Base-by-base conservation (phyloP, 768 basidiomycete genomes). In the Boletus speciosus region DNA sequence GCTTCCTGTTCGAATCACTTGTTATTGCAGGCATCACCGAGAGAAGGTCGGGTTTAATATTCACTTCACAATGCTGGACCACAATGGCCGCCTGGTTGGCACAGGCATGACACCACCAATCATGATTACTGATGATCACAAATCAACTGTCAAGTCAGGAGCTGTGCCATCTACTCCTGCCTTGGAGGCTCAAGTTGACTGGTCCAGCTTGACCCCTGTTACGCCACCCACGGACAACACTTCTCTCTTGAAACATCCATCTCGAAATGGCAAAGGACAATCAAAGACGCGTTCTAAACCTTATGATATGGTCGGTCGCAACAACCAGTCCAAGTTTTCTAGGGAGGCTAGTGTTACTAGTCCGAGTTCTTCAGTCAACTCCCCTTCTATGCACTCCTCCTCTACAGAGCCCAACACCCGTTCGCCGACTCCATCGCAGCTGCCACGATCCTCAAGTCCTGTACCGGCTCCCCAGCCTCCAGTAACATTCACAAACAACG, bases 121-220 rank as follows among this genome's bases (percentile, higher is more conserved):
- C 61, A 95, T 98, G 86, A 98, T 98, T 61, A 99, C 96, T 2
- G 97, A 99, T 74, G 97, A 99, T 71, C 97, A 99, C 75, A 99
- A 99, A 74, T 93, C 91, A 29, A 81, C 75, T 4, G 61, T 69
- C 45, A 70, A 73, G 58, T 54, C 63, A 12, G 62, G 60, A 47
- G 27, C 40, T 16, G 27, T 66, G 57, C 56, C 69, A 63, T 52
- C 56, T 61, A 31, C 78, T 74, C 47, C 68, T n/a, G 66, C 74
- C 35, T 58, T 72, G 45, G 67, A 70, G 37, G 60, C 73, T 25
- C 78, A 80, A 49, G 64, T 74, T 37, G 81, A 82, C 29, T 86
- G 84, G 85, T 67, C 78, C 14, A 74, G 73, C 61, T 61, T 72
- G 16, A 61, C 69, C 9, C 43, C 54, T 14, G 42, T 37, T 40